A percentile compares a stretch with the other conserved stretches of the same genome.
Conservation (phyloP, 2,329 filamentous ascomycete genomes). For the Monilinia fructicola region DNA sequence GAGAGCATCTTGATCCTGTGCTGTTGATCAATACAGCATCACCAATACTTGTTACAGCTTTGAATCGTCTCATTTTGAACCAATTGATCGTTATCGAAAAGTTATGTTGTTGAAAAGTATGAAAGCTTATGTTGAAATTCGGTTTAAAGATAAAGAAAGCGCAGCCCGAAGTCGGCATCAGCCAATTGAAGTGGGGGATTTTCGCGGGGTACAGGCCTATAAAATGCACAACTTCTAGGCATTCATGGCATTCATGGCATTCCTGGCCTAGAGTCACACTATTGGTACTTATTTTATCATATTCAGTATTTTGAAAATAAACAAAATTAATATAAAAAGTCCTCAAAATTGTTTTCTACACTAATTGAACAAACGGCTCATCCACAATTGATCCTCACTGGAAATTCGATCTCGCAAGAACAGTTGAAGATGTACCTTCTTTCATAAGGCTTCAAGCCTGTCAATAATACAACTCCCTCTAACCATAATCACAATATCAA, state of each 20-base stretch:
- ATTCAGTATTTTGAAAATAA: not conserved
- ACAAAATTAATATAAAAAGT: constrained; percentile 2
- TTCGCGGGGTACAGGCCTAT: not conserved
- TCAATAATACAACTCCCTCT: constrained; percentile 22
- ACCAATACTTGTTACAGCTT: constrained; percentile 32
- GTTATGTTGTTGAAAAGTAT: constrained; percentile 20
- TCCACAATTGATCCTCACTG: constrained; percentile 16
- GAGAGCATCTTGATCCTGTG: constrained; percentile 27
- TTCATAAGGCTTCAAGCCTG: constrained; percentile 20
- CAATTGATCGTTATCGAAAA: constrained; percentile 29
- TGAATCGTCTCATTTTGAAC: constrained; percentile 37
- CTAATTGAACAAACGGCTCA: constrained; percentile 34
- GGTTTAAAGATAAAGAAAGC: constrained; percentile 19
- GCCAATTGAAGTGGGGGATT: constrained; percentile 3
- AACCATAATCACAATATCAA: constrained; percentile 26
- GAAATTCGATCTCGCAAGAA: constrained; percentile 2
- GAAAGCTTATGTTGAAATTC: constrained; percentile 17
- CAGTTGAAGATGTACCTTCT: constrained; percentile 11
- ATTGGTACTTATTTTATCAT: not conserved
- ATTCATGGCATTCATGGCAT: not conserved
- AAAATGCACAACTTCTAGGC: not conserved
- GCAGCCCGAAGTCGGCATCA: constrained; percentile 15
- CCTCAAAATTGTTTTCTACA: constrained; percentile 22
- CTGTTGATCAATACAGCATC: constrained; percentile 28
- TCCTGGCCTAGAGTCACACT: not conserved